Percentiles rank a stretch among this genome's conserved stretches.
These are phyloP conservation scores for Trichocomaceae sp. DNA, from an alignment of 2,329 filamentous ascomycete species.

Conservation along the genomic window DNA sequence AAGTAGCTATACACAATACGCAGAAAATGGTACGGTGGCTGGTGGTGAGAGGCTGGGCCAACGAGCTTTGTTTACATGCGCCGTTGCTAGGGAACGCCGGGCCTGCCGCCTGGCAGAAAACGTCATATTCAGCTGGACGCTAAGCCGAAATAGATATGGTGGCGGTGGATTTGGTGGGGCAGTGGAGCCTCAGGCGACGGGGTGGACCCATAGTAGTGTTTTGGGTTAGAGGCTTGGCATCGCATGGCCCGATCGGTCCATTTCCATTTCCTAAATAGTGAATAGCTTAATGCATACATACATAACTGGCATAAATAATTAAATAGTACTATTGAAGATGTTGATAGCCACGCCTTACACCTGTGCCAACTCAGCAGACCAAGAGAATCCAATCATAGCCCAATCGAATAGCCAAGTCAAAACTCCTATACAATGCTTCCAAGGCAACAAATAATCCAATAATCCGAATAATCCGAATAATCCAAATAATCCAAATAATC, in stretches of 20 bases:
- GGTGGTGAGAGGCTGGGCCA: slow-evolving; percentile 33
- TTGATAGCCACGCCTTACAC: background rate
- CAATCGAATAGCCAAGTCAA: background rate
- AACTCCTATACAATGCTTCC: slow-evolving; percentile 14
- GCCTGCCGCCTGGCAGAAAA: slow-evolving; percentile 27
- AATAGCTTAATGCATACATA: background rate
- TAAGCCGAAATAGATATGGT: background rate
- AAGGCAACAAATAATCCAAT: slow-evolving; percentile 3
- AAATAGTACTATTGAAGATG: too few relatives aligned
- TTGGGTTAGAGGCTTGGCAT: slow-evolving; percentile 9
- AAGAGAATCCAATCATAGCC: background rate
- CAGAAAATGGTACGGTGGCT: slow-evolving; percentile 28
- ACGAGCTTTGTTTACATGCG: slow-evolving; percentile 35
- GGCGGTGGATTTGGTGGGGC: background rate
- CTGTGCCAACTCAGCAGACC: background rate
- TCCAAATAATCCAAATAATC: too few relatives aligned
- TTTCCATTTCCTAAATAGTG: too few relatives aligned
- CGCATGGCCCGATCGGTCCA: background rate
- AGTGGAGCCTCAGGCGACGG: background rate
- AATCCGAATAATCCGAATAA: too few relatives aligned
- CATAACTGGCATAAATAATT: background rate
- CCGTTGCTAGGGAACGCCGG: slow-evolving; percentile 31
- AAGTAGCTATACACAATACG: slow-evolving; percentile 6
- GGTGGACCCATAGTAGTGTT: background rate
- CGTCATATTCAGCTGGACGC: slow-evolving; percentile 9